Percentiles rank a stretch among this genome's conserved stretches.
Conservation (phyloP, 148 eudicot species). For the Vaccinium myrtillus region DNA sequence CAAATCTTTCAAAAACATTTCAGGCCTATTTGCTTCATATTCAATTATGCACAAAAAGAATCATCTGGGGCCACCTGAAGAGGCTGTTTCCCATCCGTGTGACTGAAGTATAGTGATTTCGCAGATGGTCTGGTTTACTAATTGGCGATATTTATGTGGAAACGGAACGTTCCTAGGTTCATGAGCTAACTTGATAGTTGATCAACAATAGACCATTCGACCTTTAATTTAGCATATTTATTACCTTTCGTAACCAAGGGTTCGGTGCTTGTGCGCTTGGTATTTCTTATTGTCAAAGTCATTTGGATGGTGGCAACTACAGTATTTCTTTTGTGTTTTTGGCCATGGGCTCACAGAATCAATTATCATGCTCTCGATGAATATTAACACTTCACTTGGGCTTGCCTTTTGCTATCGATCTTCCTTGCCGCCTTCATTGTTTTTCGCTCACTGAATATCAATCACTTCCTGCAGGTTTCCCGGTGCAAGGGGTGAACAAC, state of each 20-base stretch:
- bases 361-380: neutral
- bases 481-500: neutral
- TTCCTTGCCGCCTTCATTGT: neutral
- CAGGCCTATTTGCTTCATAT: neutral
- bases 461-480: neutral
- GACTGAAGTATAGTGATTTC: neutral
- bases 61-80: neutral
- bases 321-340: neutral
- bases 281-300: neutral
- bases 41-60: neutral
- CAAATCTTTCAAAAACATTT: constrained; percentile 7
- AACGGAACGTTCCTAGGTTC: no score
- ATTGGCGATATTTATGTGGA: no score
- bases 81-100: neutral
- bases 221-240: neutral
- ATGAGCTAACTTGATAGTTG: neutral
- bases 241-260: neutral
- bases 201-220: neutral
- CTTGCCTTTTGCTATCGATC: neutral
- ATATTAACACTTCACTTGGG: neutral
- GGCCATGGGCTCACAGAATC: neutral
- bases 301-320: neutral
- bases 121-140: neutral
- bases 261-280: neutral
- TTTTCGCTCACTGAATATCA: neutral